These are phyloP conservation scores for Imleria badia DNA, from an alignment of 768 basidiomycete species.

Conservation along the genomic window DNA sequence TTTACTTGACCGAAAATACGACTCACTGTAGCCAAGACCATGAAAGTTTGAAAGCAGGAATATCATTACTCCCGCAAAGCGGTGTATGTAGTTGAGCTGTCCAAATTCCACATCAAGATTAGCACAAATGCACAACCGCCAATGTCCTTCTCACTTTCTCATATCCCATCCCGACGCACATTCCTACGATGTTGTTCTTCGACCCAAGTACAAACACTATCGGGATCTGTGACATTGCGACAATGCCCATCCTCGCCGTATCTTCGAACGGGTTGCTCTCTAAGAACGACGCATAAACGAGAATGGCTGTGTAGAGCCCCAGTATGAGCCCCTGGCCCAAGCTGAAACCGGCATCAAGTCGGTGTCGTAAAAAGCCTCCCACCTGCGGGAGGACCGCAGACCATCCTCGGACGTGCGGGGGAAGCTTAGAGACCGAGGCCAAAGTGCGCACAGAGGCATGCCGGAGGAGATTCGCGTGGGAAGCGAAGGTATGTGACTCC, in stretches of 20 bases:
- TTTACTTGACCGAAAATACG: neutral
- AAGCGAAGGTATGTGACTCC: conserved; percentile 28
- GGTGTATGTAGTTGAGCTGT: conserved; percentile 55
- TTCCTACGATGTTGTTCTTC: conserved; percentile 48
- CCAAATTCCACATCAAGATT: neutral
- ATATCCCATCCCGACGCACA: conserved; percentile 44
- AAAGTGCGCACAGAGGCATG: conserved; percentile 13
- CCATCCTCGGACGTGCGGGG: conserved; percentile 40
- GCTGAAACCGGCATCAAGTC: conserved; percentile 37
- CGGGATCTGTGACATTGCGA: conserved; percentile 47
- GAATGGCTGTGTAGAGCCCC: conserved; percentile 33
- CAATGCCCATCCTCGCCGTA: conserved; percentile 32
- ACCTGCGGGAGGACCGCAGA: conserved; percentile 34
- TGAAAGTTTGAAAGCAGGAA: conserved; percentile 44
- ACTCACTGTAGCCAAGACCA: conserved; percentile 40
- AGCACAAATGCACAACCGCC: neutral
- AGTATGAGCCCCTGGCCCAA: conserved; percentile 39
- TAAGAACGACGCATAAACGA: conserved; percentile 39
- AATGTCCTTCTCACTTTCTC: conserved; percentile 39
- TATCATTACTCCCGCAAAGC: conserved; percentile 47
- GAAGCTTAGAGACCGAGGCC: conserved; percentile 18
- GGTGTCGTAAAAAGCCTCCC: conserved; percentile 32
- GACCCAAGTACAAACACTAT: conserved; percentile 43
- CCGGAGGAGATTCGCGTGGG: conserved; percentile 25
- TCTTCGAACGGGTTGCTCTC: conserved; percentile 36